Base-by-base conservation (phyloP, 495 filamentous ascomycete species). In the Penicillium roqueforti region DNA sequence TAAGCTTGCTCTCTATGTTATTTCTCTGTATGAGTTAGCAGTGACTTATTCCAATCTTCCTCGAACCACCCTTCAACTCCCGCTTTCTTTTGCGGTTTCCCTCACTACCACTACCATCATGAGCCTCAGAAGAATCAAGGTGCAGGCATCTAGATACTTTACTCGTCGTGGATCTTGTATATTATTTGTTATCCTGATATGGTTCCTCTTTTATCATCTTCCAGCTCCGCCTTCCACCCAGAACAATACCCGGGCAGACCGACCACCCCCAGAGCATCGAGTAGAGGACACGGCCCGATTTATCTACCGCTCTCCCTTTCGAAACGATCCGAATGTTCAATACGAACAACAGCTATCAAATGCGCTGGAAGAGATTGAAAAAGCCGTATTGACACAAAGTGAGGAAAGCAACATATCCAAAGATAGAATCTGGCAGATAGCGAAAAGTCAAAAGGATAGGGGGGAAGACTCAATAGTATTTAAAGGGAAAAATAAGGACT, bases 351-450 rank as follows among this genome's bases (percentile, higher is more conserved):
- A 38, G 9, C n/a, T 38, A 4, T 38, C 32, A 6, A 8, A 26
- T 18, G 32, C 47, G 32, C 31, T 49, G 14, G 20, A 49, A 14
- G 26, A 9, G 1, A 34, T 49, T 13, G 34, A 34, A 13, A 20
- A 28, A 0, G 13, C 13, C 8, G 47, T 39, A 2, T 18, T 37
- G 23, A 13, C 46, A 3, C 18, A 26, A n/a, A 48, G 25, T 38
- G 19, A 37, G 3, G 20, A 19, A 48, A 38, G 16, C 20, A n/a
- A 6, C 13, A 28, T 3, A 28, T 16, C 47, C 0, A 23, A 38
- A 16, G 2, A 49, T 6, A 49, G 7, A 36, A 38, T 49, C 10
- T 49, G 46, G 46, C 46, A 48, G 31, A 48, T 37, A 16, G 46
- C 46, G 3, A 36, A 32, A 48, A 9, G 26, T 20, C 22, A 38